Percentiles rank a stretch among this genome's conserved stretches.
Evolutionary conservation across 768 basidiomycete species (phyloP).

Genomic region (Kwoniella pini): DNA sequence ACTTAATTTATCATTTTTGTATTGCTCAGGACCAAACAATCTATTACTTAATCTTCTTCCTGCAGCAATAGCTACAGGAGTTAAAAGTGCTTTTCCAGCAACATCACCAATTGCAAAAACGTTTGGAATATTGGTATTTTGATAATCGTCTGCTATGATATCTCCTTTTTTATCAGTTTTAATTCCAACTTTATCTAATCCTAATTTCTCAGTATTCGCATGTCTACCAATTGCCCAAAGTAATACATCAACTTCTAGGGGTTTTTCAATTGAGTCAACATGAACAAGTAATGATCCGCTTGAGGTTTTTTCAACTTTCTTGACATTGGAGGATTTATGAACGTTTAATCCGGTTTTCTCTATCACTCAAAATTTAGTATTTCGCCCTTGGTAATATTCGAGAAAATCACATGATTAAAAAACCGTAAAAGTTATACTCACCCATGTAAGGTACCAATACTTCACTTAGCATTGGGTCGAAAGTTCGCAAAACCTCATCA

Average conservation of each 20-base stretch:
- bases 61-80: conserved; percentile 96
- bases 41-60: conserved; percentile 85
- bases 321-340: conserved; percentile 74
- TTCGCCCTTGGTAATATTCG: too few species aligned
- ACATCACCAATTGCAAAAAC: conserved; percentile 89
- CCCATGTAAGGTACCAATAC: conserved; percentile 82
- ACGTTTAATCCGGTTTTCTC: conserved; percentile 88
- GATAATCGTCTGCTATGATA: conserved; percentile 85
- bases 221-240: conserved; percentile 95
- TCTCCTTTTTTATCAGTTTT: conserved; percentile 77
- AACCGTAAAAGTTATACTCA: conserved; percentile 22
- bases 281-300: conserved; percentile 69
- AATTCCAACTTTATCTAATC: conserved; percentile 74
- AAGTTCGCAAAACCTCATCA: conserved; percentile 86
- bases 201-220: conserved; percentile 74
- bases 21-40: conserved; percentile 82
- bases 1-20: conserved; percentile 79
- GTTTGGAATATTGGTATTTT: conserved; percentile 71
- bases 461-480: conserved; percentile 84
- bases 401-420: too few species aligned
- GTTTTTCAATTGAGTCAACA: conserved; percentile 67
- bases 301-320: conserved; percentile 69
- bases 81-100: conserved; percentile 85
- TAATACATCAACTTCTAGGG: conserved; percentile 78
- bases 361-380: too few species aligned